Evolutionary conservation across 2,329 filamentous ascomycete species (phyloP), one percentile per base, ranked within the genome.

Genomic region (Cladobotryum mycophilum): DNA sequence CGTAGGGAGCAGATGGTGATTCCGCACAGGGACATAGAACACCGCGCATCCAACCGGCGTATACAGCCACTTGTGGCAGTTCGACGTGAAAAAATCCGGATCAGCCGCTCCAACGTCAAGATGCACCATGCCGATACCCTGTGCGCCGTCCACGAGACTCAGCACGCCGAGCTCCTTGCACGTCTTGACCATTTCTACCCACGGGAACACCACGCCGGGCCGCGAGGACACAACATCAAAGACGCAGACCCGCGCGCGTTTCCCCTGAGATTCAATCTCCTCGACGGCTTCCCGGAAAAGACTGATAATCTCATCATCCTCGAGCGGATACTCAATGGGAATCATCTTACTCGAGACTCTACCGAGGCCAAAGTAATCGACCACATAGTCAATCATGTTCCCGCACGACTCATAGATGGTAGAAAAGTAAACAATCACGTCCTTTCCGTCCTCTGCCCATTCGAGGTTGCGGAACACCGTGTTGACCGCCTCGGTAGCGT

Each of bases 41-140:
- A 93, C 73, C 3, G 89, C 89, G 63, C 86, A 90, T 14, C 85
- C 86, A 33, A 91, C 82, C 1, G 91, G 92, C 1, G 82, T 80
- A 61, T 82, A 84, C 7, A 96, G 81, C 92, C 92, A 97, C 73
- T 95, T 95, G 72, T 95, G 88, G 59, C 84, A 88, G 66, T 96
- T 96, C 49, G 78, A 85, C 13, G 92, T 79, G 62, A 95, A 88
- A 70, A 95, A 96, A 67, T 96, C 91, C 0, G 89, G 84, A 55
- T 90, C 80, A 3, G 90, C 70, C 4, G 69, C 66, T 0, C 64
- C 56, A 13, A 96, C 69, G 65, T 95, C 80, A 7, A 96, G 67
- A 1, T 78, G 74, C 7, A 96, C 76, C 67, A 93, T 86, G 2
- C 92, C 92, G 20, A 95, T 71, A 1, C 86, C 85, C 67, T 97